Evolutionary conservation across 164 flowering plant species (phyloP).

Genomic region (Warburgia ugandensis): DNA sequence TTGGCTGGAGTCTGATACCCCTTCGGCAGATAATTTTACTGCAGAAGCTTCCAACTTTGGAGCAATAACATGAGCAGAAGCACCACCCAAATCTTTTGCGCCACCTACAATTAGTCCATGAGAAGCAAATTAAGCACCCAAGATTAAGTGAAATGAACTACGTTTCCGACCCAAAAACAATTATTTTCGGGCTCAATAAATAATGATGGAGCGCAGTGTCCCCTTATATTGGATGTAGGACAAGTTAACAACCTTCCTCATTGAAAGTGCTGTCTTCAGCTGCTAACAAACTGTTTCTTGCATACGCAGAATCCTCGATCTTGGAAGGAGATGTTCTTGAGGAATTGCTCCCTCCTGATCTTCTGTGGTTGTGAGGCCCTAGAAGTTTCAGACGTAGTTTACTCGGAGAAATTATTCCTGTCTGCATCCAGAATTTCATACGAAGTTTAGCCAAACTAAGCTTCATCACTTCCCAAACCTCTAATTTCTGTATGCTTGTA

Average conservation of each 20-base stretch:
- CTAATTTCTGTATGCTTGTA: too few relatives aligned
- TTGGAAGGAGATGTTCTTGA: slow-evolving; percentile 82
- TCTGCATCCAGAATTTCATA: slow-evolving; percentile 31
- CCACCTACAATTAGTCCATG: slow-evolving; percentile 1
- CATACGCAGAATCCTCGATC: slow-evolving; percentile 60
- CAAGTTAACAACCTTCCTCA: slow-evolving; percentile 33
- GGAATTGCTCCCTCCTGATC: slow-evolving; percentile 60
- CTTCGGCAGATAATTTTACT: slow-evolving; percentile 13
- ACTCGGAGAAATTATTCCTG: slow-evolving; percentile 83
- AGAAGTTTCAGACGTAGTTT: slow-evolving; percentile 85
- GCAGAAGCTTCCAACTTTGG: slow-evolving; percentile 19
- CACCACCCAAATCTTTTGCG: slow-evolving; percentile 7
- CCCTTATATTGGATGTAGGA: too few relatives aligned
- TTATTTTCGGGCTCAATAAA: too few relatives aligned
- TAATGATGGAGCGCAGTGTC: background rate
- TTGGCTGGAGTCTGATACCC: slow-evolving; percentile 7
- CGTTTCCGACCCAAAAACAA: too few relatives aligned
- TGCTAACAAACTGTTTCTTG: slow-evolving; percentile 57
- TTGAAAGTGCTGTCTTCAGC: slow-evolving; percentile 27
- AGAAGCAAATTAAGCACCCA: too few relatives aligned
- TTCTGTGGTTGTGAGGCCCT: slow-evolving; percentile 48
- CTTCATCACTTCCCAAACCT: too few relatives aligned
- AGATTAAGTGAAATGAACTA: too few relatives aligned
- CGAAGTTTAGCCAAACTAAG: background rate
- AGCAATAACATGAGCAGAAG: slow-evolving; percentile 20